Base-by-base conservation (phyloP, 148 eudicot genomes). In the Amaranthus palmeri region DNA sequence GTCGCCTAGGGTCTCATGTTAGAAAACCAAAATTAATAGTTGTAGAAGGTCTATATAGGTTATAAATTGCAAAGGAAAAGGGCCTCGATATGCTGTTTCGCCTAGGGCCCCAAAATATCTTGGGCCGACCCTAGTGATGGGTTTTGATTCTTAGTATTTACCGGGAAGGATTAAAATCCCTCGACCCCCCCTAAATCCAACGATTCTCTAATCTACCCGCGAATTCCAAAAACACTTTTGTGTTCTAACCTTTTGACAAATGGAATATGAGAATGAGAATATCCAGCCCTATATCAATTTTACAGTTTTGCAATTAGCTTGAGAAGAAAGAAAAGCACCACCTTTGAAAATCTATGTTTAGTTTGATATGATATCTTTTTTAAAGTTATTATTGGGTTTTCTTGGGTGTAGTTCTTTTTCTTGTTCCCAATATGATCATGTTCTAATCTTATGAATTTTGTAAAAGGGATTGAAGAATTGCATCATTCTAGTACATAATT, bases 381-480 rank as follows among this genome's bases (percentile, higher is more conserved):
- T 65, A 6, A 15, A 10, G 8, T 52, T 12, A 12, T 58, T 43
- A 17, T 48, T 42, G 12, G 50, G 54, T 68, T 10, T 69, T 68
- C 12, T 11, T 18, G 51, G 42, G 77, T 40, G 50, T 74, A 71
- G 65, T 80, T 82, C 65, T 68, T 51, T 81, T 69, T 51, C 72
- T 68, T 81, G 72, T 58, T 60, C 51, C 17, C 46, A 63, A 58
- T 52, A 73, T 43, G 14, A 51, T 25, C 62, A n/a, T 76, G 67
- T 74, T n/a, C 56, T 68, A 55, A 62, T 88, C 74, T 72, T 85
- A 85, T 86, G 95, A 85, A 85, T 86, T 79, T 89, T 85, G 85
- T 59, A 55, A 72, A 69, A 67, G 79, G 48, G 42, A 55, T 54
- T 55, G 66, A 72, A 78, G 68, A 60, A 74, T 67, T 72, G 52